Base-by-base conservation (phyloP, 23 red algal species). In the Gracilaria gracilis region DNA sequence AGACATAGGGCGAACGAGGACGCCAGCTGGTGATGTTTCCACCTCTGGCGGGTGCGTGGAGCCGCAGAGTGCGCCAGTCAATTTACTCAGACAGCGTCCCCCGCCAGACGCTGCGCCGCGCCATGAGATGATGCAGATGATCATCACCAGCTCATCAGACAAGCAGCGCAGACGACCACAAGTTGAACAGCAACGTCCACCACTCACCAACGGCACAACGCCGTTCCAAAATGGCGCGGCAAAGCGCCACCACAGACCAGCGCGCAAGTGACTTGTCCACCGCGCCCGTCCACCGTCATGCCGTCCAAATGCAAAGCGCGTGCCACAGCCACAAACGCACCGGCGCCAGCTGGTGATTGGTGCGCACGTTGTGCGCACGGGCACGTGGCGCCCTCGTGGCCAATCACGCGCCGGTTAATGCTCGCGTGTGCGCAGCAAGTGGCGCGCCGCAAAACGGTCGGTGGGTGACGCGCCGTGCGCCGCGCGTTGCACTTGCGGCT, bases 401-500 rank as follows among this genome's bases (percentile, higher is more conserved):
- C 51, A 55, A 55, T 55, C 51, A 55, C 2, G 9, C 14, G 14
- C 11, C 7, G 1, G 11, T 15, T 1, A 20, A 15, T 15, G 17
- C 44, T 8, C 44, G 51, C 51, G 17, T 6, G 4, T 20, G 51
- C 51, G 19, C 51, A 55, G 51, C 51, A 20, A 55, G 51, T 15
- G 51, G 51, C 59, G 59, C 59, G 24, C 2, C 59, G 59, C 55
- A 46, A 20, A 55, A 55, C 51, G 51, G 51, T 55, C 51, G 51
- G 51, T 55, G 51, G 42, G 59, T 32, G 21, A 27, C 59, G 59
- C 59, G 59, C 59, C 59, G 59, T 31, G 59, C 59, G 59, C 59
- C 59, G 59, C 59, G 59, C 59, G 59, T 62, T 55, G 51, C 51
- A 55, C 51, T 55, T 20, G 51, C 51, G 51, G 51, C 17, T 55